Conservation (phyloP, 2,329 filamentous ascomycete genomes). For the Alternaria alternata region DNA sequence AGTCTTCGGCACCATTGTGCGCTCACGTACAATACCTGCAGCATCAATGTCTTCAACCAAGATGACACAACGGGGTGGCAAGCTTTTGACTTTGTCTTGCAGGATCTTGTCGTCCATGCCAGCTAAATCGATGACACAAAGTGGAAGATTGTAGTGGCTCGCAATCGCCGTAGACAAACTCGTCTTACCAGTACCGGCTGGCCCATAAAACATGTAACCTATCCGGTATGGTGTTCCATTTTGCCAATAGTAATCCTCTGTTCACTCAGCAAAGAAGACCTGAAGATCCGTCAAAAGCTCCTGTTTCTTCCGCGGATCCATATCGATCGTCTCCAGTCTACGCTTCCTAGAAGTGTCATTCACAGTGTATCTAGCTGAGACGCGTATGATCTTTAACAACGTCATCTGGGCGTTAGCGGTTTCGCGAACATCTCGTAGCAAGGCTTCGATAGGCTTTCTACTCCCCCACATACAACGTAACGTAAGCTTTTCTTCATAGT, state of each 20-base stretch:
- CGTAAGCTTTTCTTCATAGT: no score
- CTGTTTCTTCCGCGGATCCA: slow-evolving; percentile 1
- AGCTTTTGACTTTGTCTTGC: not conserved
- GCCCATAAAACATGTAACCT: slow-evolving; percentile 19
- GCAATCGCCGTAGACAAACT: slow-evolving; percentile 16
- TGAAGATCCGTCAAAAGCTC: slow-evolving; percentile 2
- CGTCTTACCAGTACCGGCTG: slow-evolving; percentile 19
- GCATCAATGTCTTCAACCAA: not conserved
- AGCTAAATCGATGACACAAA: slow-evolving; percentile 10
- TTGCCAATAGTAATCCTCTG: not conserved
- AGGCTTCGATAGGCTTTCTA: not conserved
- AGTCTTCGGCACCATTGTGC: not conserved
- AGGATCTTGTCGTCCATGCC: not conserved
- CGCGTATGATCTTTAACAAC: not conserved
- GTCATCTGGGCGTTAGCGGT: not conserved
- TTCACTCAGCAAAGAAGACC: not conserved
- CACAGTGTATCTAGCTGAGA: not conserved
- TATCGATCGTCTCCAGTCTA: not conserved
- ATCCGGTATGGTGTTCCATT: slow-evolving; percentile 20
- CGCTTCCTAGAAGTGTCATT: not conserved
- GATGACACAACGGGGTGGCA: not conserved
- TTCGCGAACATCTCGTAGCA: not conserved
- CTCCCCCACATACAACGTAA: no score
- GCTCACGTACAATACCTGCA: not conserved
- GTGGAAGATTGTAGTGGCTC: slow-evolving; percentile 18